A percentile compares a stretch with the other conserved stretches of the same genome.
These are phyloP conservation scores for Phytopythium kandeliae DNA, from an alignment of 352 stramenopile species.

Conservation along the genomic window DNA sequence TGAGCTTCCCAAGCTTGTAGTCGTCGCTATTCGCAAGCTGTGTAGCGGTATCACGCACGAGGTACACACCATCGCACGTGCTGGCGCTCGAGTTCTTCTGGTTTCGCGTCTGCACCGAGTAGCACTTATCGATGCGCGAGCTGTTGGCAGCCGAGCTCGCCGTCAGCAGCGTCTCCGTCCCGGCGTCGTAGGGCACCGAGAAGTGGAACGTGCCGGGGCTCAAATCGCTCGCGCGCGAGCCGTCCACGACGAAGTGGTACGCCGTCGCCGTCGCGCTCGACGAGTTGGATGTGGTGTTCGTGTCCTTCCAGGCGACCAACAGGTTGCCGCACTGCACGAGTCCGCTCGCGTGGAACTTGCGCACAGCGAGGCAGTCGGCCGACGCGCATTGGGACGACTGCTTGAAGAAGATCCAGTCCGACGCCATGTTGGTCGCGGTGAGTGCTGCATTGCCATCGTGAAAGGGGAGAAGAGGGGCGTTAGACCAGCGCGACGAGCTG, in stretches of 20 bases:
- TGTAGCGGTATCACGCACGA: constrained; percentile 56
- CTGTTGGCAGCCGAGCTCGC: constrained; percentile 27
- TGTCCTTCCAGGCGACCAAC: constrained; percentile 64
- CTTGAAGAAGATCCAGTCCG: constrained; percentile 75
- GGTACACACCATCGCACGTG: constrained; percentile 60
- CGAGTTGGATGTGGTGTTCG: constrained; percentile 10
- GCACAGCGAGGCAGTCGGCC: constrained; percentile 49
- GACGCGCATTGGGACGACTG: constrained; percentile 42
- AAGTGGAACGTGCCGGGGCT: constrained; percentile 64
- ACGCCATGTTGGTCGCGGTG: constrained; percentile 39
- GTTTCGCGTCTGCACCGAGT: constrained; percentile 69
- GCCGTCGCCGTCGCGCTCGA: constrained; percentile 12
- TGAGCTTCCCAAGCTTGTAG: constrained; percentile 55
- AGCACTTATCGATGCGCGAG: constrained; percentile 45
- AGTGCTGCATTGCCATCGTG: constrained; percentile 12
- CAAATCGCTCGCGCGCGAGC: constrained; percentile 56
- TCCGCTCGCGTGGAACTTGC: constrained; percentile 51
- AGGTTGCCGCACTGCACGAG: constrained; percentile 68
- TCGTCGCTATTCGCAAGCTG: constrained; percentile 47
- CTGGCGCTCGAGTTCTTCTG: constrained; percentile 26
- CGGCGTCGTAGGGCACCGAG: constrained; percentile 24
- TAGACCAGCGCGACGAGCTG: too few relatives aligned
- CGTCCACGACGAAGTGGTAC: constrained; percentile 76
- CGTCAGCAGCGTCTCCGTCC: constrained; percentile 13
- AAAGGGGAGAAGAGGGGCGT: too few relatives aligned